phyloP scores from a whole-genome alignment of 805 yeast genomes.

The Ogataea paradorogensis region DNA sequence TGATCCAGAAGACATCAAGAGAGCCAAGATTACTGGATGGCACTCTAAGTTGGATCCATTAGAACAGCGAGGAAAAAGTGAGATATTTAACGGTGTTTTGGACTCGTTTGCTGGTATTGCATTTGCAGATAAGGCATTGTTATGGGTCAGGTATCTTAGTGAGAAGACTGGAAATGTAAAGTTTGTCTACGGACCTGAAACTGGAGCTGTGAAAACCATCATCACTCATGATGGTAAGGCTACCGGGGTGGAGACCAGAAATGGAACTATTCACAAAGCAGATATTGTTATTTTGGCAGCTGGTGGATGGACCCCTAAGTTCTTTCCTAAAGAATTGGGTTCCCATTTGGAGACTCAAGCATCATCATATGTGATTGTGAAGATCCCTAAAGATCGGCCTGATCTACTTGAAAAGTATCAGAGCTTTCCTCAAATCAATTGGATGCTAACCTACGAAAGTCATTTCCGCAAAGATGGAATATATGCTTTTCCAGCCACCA shows the following conservation, averaged over 20 bases:
- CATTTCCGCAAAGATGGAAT: slow-evolving; percentile 11
- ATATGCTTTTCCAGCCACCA: slow-evolving; percentile 19
- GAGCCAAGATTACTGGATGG: slow-evolving; percentile 33
- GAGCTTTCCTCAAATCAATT: slow-evolving; percentile 31
- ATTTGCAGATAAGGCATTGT: slow-evolving; percentile 31
- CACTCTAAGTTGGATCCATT: slow-evolving; percentile 21
- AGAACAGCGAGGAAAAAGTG: slow-evolving; percentile 12
- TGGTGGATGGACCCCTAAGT: slow-evolving; percentile 30
- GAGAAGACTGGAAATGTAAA: slow-evolving; percentile 29
- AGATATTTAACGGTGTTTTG: slow-evolving; percentile 19
- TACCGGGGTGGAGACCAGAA: slow-evolving; percentile 28
- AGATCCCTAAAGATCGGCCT: slow-evolving; percentile 34
- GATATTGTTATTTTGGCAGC: slow-evolving; percentile 25
- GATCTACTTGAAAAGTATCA: slow-evolving; percentile 33
- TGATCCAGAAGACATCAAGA: slow-evolving; percentile 25
- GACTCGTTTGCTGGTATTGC: slow-evolving; percentile 33
- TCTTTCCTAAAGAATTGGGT: slow-evolving; percentile 29
- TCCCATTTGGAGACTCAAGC: slow-evolving; percentile 32
- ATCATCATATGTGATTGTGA: slow-evolving; percentile 32
- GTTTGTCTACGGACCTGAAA: slow-evolving; percentile 30
- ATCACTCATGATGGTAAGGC: slow-evolving; percentile 21
- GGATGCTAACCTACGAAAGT: slow-evolving; percentile 26
- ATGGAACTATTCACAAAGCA: slow-evolving; percentile 26
- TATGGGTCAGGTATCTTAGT: slow-evolving; percentile 27
- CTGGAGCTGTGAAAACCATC: slow-evolving; percentile 27